These are phyloP conservation scores for Starmerella kuoi DNA, from an alignment of 805 yeast genomes.

Conservation along the genomic window DNA sequence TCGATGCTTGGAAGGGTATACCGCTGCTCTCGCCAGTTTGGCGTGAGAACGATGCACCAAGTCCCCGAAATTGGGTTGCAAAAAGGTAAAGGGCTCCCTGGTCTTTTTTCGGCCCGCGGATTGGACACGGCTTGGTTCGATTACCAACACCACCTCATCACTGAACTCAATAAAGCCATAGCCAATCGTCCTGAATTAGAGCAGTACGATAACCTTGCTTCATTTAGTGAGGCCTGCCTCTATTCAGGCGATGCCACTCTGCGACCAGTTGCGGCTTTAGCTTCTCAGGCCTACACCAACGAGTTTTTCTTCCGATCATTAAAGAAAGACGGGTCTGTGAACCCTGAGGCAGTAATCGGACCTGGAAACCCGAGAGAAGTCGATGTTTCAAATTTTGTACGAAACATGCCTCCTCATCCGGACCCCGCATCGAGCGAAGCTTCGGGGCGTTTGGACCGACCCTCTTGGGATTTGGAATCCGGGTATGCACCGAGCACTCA, in stretches of 20 bases:
- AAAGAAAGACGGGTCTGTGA: slow-evolving; percentile 20
- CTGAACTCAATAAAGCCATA: slow-evolving; percentile 23
- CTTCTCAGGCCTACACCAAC: slow-evolving; percentile 77
- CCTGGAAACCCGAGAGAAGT: slow-evolving; percentile 20
- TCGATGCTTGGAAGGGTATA: too few relatives aligned
- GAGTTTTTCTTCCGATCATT: slow-evolving; percentile 51
- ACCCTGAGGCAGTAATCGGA: slow-evolving; percentile 22
- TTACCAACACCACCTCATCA: slow-evolving; percentile 47
- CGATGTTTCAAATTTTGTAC: slow-evolving; percentile 20
- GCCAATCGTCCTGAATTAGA: slow-evolving; percentile 13
- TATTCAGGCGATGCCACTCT: slow-evolving; percentile 14
- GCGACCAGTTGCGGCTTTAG: slow-evolving; percentile 53
- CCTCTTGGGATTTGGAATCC: not conserved
- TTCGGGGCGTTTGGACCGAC: not conserved
- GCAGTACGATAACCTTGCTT: slow-evolving; percentile 7
- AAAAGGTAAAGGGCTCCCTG: slow-evolving; percentile 41
- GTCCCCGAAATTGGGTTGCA: slow-evolving; percentile 31
- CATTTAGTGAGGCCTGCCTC: slow-evolving; percentile 14
- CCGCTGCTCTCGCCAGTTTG: not conserved
- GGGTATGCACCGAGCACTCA: slow-evolving; percentile 7
- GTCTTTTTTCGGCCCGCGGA: slow-evolving; percentile 52
- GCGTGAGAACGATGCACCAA: slow-evolving; percentile 14
- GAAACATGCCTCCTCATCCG: slow-evolving; percentile 21
- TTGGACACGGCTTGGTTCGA: slow-evolving; percentile 69
- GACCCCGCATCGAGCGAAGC: not conserved